phyloP scores from a whole-genome alignment of 495 filamentous ascomycete species.

The Penicillium chermesinum region DNA sequence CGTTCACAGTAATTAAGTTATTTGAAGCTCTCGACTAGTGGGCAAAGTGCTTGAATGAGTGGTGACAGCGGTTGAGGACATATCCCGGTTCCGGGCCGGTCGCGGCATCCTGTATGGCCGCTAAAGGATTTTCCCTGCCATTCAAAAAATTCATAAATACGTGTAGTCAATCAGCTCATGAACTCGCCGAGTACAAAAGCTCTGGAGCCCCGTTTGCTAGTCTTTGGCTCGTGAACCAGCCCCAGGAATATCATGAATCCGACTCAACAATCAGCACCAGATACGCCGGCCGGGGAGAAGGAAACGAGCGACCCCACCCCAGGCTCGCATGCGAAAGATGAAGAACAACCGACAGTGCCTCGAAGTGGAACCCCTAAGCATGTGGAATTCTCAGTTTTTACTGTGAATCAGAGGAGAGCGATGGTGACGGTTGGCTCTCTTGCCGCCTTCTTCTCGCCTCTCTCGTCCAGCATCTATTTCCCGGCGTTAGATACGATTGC shows the following conservation, averaged over 20 bases:
- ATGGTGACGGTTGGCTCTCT: conserved; percentile 16
- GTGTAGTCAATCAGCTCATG: too few species aligned
- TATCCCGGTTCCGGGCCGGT: conserved; percentile 1
- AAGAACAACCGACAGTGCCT: not conserved
- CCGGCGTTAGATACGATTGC: conserved; percentile 36
- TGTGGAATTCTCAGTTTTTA: conserved; percentile 9
- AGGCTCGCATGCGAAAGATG: not conserved
- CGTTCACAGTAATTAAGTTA: too few species aligned
- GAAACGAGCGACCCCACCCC: not conserved
- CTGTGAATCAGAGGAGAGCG: conserved; percentile 8
- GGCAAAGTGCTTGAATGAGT: too few species aligned
- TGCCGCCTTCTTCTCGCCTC: conserved; percentile 32
- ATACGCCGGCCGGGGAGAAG: too few species aligned
- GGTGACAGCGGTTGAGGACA: too few species aligned
- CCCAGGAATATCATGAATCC: too few species aligned
- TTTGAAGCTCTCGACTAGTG: too few species aligned
- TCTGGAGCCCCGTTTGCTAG: too few species aligned
- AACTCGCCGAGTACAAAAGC: too few species aligned
- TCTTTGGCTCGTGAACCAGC: too few species aligned
- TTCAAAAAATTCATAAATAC: not conserved
- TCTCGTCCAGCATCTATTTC: conserved; percentile 44
- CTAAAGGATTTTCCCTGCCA: not conserved
- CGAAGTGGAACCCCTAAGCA: not conserved
- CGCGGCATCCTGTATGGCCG: not conserved
- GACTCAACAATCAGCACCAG: too few species aligned